Evolutionary conservation across 257 asterid genomes (phyloP), one percentile per base, ranked within the genome.

Genomic region (Asclepias syriaca): DNA sequence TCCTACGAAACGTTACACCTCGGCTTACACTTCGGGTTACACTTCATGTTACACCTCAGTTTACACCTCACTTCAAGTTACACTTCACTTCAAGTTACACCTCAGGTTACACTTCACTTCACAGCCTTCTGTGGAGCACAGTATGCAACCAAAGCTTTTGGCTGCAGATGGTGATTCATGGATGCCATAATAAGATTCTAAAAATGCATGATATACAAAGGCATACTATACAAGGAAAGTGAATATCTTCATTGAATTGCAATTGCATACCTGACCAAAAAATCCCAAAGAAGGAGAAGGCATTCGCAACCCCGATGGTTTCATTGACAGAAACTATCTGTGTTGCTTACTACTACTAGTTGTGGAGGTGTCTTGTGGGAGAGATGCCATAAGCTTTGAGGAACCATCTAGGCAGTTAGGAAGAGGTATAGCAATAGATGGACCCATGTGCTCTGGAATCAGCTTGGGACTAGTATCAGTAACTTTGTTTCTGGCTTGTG

Each of bases 281-380:
- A 81, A 91, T 68, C 97, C 89, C 77, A 95, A 75, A 48, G 99
- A 95, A 40, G 99, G 99, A 45, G 99, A 95, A 11, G 99, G 98
- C 97, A 82, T 88, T 82, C 99, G 83, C 84, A 95, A 76, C 59
- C 98, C 90, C 4, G 98, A 88, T 71, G 97, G 96, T 77, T 85
- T 91, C 65, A 64, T 70, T 8, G 81, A 72, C 73, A 77, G 87
- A 66, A 75, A 65, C 66, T 72, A 86, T 54, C 48, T 65, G 66
- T 81, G 80, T 65, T 80, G 88, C 85, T 69, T 48, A 69, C 29
- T 74, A 57, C 67, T 80, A 37, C 83, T 86, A 63, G 77, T 66
- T 60, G 43, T 75, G 60, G 46, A 78, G 77, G 84, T 84, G 53
- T 74, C 84, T 43, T 58, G 81, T 45, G 82, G 73, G 75, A 71